These are phyloP conservation scores for Mycena alexandri DNA, from an alignment of 768 basidiomycete genomes.

Conservation along the genomic window DNA sequence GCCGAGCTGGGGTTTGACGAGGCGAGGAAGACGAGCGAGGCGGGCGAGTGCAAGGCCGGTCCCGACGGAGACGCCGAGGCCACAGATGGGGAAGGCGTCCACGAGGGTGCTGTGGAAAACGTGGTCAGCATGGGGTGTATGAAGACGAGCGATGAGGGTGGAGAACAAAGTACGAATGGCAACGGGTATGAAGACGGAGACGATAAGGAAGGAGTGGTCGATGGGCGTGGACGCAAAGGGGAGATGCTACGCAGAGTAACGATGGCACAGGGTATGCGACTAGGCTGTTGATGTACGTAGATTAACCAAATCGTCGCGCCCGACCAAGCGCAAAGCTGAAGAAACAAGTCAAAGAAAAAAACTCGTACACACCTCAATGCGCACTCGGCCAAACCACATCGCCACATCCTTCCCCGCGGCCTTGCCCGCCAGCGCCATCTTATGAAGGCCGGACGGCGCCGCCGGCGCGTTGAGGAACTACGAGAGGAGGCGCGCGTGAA, in stretches of 20 bases:
- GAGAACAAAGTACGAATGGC: background rate
- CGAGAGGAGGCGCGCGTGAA: constrained; percentile 75
- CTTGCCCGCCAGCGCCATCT: constrained; percentile 82
- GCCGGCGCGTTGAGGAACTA: constrained; percentile 84
- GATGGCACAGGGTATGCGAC: background rate
- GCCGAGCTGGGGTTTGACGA: constrained; percentile 10
- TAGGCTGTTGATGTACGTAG: too few species aligned
- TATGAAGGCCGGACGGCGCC: constrained; percentile 80
- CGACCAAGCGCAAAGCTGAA: too few species aligned
- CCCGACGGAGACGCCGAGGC: constrained; percentile 84
- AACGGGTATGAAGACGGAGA: too few species aligned
- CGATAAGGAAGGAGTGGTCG: too few species aligned
- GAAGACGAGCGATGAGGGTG: background rate
- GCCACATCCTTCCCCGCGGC: constrained; percentile 84
- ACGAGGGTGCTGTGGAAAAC: constrained; percentile 59
- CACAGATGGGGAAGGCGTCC: constrained; percentile 81
- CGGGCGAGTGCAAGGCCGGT: constrained; percentile 73
- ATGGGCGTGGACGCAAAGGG: too few species aligned
- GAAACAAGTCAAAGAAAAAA: too few species aligned
- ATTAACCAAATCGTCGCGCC: too few species aligned
- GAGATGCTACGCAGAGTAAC: too few species aligned
- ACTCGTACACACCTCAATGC: constrained; percentile 74
- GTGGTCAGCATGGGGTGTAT: background rate
- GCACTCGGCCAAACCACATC: constrained; percentile 89
- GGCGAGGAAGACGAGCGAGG: background rate